Evolutionary conservation across 1,284 basidiomycete genomes (phyloP), one percentile per base, ranked within the genome.

Genomic region (Cutaneotrichosporon sp.): DNA sequence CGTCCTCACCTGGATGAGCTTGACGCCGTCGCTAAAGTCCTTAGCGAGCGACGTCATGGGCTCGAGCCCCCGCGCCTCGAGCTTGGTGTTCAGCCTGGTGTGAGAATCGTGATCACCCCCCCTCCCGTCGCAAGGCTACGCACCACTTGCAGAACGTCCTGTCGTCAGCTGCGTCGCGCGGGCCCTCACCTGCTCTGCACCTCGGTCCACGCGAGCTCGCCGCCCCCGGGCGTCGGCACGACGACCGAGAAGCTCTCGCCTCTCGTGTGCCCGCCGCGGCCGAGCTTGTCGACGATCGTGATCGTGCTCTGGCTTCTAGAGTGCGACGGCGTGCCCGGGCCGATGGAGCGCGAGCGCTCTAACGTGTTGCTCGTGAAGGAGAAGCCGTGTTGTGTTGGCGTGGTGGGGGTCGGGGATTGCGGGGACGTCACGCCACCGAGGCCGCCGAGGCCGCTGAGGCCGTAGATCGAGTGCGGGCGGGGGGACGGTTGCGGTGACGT

Each of bases 21-120:
- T 88, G 34, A 97, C 94, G 50, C 95, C 95, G 81, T 97, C 93
- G 5, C 90, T 92, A 54, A 99, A 87, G 82, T 98, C 95, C 58
- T 87, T 84, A 25, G 92, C 89, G 3, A 99, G 85, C 47, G 92
- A 93, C 14, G 83, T 84, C 92, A 99, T 97, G n/a, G 92, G 87
- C 22, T 90, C 87, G 70, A 95, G 87, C 65, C 89, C 89, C 70
- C 89, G 84, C 4, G 86, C 83, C 73, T 97, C 92, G 36, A 99
- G 85, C 77, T 95, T 95, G 8, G 93, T 93, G 75, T 99, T 99
- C 63, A 99, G 84, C 95, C 95, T 84, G 87, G 33, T 33, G 46
- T 57, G 18, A 57, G 46, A 27, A 11, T 6, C 38, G 18, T 2
- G 16, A 14, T 7, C 38, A 7, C n/a, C 38, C 38, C 16, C 5